phyloP scores from a whole-genome alignment of 306 rosid genomes.

The Herpetospermum pedunculosum region DNA sequence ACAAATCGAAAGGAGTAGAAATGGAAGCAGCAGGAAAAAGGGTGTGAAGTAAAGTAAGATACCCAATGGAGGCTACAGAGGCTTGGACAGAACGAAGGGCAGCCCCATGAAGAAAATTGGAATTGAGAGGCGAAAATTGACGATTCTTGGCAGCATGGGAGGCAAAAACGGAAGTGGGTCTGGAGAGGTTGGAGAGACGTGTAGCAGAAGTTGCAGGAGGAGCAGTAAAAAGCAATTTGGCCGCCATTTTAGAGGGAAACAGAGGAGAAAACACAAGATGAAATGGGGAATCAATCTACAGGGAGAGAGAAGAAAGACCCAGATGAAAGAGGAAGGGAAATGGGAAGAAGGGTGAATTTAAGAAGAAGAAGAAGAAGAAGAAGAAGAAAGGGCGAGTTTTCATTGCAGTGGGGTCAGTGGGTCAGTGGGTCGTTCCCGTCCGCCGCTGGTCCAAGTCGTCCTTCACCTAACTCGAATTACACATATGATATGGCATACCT shows the following conservation, averaged over 20 bases:
- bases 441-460: too few species aligned
- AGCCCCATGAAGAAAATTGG: neutral
- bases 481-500: neutral
- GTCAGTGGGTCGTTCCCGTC: too few species aligned
- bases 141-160: neutral
- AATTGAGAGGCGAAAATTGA: neutral
- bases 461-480: neutral
- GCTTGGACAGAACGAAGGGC: slow-evolving; percentile 1
- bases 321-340: neutral
- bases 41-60: neutral
- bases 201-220: neutral
- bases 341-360: neutral
- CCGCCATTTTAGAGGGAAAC: neutral
- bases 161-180: neutral
- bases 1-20: neutral
- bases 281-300: neutral
- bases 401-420: too few species aligned
- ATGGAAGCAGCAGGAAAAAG: neutral
- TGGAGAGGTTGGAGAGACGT: neutral
- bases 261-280: neutral
- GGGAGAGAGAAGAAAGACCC: neutral
- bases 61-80: slow-evolving; percentile 6
- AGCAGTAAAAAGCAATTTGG: neutral
- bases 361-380: too few species aligned
- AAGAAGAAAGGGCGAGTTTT: too few species aligned